Evolutionary conservation across 768 basidiomycete genomes (phyloP), one percentile per base, ranked within the genome.

Genomic region (Tulasnella sp.): DNA sequence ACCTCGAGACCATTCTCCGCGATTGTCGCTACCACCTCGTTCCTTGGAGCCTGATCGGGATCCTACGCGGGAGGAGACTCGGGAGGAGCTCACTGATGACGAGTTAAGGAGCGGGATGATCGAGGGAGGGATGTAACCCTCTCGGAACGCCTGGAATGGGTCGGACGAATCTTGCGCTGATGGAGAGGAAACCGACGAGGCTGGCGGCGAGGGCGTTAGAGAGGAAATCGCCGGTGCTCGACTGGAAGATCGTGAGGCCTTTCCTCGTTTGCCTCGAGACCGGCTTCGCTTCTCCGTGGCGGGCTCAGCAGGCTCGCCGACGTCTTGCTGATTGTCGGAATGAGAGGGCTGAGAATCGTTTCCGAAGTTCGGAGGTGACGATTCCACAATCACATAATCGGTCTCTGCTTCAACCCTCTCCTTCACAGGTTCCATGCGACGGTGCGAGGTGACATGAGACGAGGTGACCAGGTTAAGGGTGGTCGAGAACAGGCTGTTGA

Each of bases 241-340:
- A 34, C 71, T 72, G 71, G 71, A 72, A 5, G 62, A 64, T 36
- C 71, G 59, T 37, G 71, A 72, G 12, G 52, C 14, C 71, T 72
- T 72, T 2, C 71, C 71, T 3, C 71, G 52, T 44, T 72, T 72
- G 36, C 71, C 71, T 40, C 71, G 52, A 5, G 71, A 62, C 26
- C 71, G 59, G 37, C 36, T 63, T 14, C 37, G 36, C 42, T 7
- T 64, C 9, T 69, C 47, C 16, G 37, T 42, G 17, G 26, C 2
- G 7, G 39, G 16, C 22, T 40, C 65, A 12, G 29, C 36, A 39
- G 26, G 5, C 19, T 67, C n/a, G 2, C 35, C 34, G 16, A 16
- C 40, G 3, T 35, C 40, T 29, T 59, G 26, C 19, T 19, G 9
- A 12, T n/a, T n/a, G n/a, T 6, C 26, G n/a, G 26, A 32, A 7